Evolutionary conservation across 2,329 filamentous ascomycete species (phyloP), one percentile per base, ranked within the genome.

Genomic region (Alternaria gansuensis): DNA sequence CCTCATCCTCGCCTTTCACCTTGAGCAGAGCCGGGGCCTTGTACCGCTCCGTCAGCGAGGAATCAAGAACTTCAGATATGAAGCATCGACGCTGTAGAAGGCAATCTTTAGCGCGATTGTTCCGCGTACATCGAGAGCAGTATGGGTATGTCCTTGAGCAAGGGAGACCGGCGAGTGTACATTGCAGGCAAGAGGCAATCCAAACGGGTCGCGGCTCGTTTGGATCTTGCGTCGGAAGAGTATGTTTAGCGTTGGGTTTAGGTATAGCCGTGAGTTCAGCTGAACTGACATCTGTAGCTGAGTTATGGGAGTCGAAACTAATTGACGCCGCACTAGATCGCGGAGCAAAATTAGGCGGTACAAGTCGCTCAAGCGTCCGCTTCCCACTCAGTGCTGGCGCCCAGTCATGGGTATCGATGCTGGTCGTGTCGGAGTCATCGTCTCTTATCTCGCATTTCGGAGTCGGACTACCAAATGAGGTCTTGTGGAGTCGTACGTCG

Each of bases 151-250:
- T 74, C 26, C 72, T 63, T 0, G 73, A 75, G 54, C 75, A 77
- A 8, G 68, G 66, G 2, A 77, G 63, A 2, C 50, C 36, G 0
- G 60, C 51, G 21, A 71, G 63, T 1, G 59, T 68, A 60, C 75
- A 77, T 57, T 76, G 72, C 0, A 71, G 60, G 21, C 75, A 77
- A 3, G 74, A 75, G 6, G 65, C 68, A 5, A 77, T 39, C 29
- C 46, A 66, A 2, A 73, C 59, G n/a, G 70, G 48, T 13, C 58
- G 59, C 2, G 62, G 53, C 9, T 33, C 33, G 13, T 54, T 24
- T 3, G 52, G 43, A 8, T 65, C 51, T n/a, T 58, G 28, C 11
- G 26, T 5, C 5, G 24, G 17, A 31, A 17, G 23, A 28, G 29
- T 4, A 1, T 0, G 28, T 41, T 28, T 21, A 10, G n/a, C 8